Base-by-base conservation (phyloP, 768 basidiomycete species). In the Mycena indigotica region DNA sequence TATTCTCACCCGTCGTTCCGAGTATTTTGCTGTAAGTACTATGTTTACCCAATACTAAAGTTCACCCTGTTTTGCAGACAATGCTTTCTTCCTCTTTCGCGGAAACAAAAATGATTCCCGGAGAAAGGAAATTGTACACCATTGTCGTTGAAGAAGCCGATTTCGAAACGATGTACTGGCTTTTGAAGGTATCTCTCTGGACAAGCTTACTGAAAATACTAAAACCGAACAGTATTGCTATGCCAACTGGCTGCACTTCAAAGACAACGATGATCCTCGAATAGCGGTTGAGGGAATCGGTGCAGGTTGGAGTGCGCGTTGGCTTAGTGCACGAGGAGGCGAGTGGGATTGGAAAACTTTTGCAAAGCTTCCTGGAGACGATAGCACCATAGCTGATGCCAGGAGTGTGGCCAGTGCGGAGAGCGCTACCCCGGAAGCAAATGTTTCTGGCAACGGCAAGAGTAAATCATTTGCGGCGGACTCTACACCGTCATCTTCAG, bases 131-230 rank as follows among this genome's bases (percentile, higher is more conserved):
- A 65, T 61, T 84, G 0, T 82, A 84, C 66, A 87, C 83, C 1
- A 71, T 91, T 49, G 75, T 88, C n/a, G 85, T 91, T 5, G 86
- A 91, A 62, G 89, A 91, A 68, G 87, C 87, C 5, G 87, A 88
- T 57, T 92, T 87, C 60, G 81, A 84, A 56, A 91, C 89, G 0
- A 55, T 63, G 23, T 17, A 25, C 8, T 10, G 49, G 35, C 26
- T 19, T 15, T 44, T 44, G 41, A 44, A 6, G 35, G 35, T 19
- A 13, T 23, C 15, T 21, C 23, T 21, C 21, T 8, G 13, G 8
- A 15, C 41, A 44, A 13, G 41, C 32, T 35, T 6, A 23, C 41
- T 8, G 10, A 38, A 38, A n/a, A 10, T 38, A 10, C n/a, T 44
- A 23, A 8, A 15, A 44, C 12, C 41, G n/a, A 19, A 44, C 25